Evolutionary conservation across 352 stramenopile genomes (phyloP), one percentile per base, ranked within the genome.

Genomic region (Halophytophthora polymorphica): DNA sequence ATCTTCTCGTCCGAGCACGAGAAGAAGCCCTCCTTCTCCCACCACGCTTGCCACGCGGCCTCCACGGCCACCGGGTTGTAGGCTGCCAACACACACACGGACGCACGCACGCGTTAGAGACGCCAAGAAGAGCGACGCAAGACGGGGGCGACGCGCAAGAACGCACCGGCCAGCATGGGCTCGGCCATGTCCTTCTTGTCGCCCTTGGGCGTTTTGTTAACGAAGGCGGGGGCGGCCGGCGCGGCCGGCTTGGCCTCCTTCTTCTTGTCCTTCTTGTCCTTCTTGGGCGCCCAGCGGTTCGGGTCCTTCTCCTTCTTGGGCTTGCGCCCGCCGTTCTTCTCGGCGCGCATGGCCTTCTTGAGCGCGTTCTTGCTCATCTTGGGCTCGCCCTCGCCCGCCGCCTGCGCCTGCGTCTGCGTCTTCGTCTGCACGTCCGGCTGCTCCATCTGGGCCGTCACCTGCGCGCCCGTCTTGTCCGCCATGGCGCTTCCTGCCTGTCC

Each of bases 21-120:
- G 76, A 98, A 99, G 81, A 95, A 99, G 39, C 95, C 96, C 29
- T 67, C 75, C 19, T 78, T 76, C 66, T 99, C 95, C 98, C 97
- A 99, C 96, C 96, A 99, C 59, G 97, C 93, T 73, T 99, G 96
- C 98, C 98, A 99, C 22, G 95, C 91, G 15, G 93, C 81, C 75
- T 99, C 98, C 7, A 99, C 97, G 13, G 95, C 96, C 14, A 86
- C 60, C 5, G 98, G 98, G 64, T 98, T 88, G 74, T 99, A 99
- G 6, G 88, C 89, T 31, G 25, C 4, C 8, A 31, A 31, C 25
- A 31, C 8, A 31, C 25, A 31, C 25, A 31, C 4, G 25, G 25
- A 31, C 25, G 8, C 25, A 31, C 4, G 8, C 25, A 31, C 25
- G 25, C 4, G 25, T 31, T 31, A 31, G 25, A 31, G 4, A 31